Evolutionary conservation across 306 rosid species (phyloP), one percentile per base, ranked within the genome.

Genomic region (Trifolium pratense): DNA sequence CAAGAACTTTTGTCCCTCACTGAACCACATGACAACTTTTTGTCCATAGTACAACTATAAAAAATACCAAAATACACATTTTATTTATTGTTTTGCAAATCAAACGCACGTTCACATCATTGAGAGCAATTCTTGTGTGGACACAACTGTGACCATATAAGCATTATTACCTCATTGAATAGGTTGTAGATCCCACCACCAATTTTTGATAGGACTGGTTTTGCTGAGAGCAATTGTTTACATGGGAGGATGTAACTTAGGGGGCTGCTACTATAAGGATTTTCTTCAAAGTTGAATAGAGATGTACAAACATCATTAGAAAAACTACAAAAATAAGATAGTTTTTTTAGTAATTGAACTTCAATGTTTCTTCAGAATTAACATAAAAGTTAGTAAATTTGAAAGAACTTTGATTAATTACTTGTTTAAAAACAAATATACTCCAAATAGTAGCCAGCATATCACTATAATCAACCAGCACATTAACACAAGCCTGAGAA

Each of bases 371-470:
- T 23, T 43, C 37, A 70, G 1, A 43, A 49, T 63, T 32, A 59
- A 73, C 21, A n/a, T 52, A 34, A 84, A 68, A 21, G 6, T 55
- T 10, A 55, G 34, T 11, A 21, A 56, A 23, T 23, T 56, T 13
- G 55, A 48, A 80, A 78, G 68, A 59, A 12, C 4, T 45, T 53
- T 48, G 63, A 53, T 58, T n/a, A n/a, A n/a, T 80, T 84, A 92
- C 96, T 84, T 82, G 53, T 84, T 79, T 13, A 92, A 70, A 83
- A 79, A 85, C 82, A 86, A 84, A 74, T 86, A 92, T 39, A 86
- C 56, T 63, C 91, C 97, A 62, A 85, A 88, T 71, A 86, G 85
- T 26, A 92, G 16, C 91, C 91, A 91, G 78, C 90, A 86, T 42
- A 89, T 51, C 72, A 75, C 79, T 23, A 87, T 84, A 66, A 89